phyloP scores from a whole-genome alignment of 768 basidiomycete genomes.

The Tephrocybe sp. region DNA sequence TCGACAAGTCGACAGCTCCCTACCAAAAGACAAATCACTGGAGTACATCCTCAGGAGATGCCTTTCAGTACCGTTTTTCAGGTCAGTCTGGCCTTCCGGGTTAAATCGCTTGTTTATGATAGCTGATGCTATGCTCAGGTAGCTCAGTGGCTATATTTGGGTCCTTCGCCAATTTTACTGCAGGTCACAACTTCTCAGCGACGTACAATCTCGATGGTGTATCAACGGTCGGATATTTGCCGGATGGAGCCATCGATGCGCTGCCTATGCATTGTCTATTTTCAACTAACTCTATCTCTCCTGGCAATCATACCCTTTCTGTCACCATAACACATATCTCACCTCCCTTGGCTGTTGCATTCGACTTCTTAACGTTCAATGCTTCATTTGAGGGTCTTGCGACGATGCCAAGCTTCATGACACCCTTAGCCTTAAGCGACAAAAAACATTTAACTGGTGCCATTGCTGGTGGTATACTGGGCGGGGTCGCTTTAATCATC shows the following conservation, averaged over 20 bases:
- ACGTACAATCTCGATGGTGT: constrained; percentile 37
- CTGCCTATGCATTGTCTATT: constrained; percentile 36
- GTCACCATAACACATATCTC: constrained; percentile 37
- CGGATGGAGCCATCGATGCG: constrained; percentile 26
- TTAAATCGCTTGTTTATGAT: constrained; percentile 6
- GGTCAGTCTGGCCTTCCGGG: constrained; percentile 23
- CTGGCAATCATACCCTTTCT: constrained; percentile 35
- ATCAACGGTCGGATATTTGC: constrained; percentile 22
- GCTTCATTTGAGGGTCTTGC: constrained; percentile 28
- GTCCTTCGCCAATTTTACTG: constrained; percentile 27
- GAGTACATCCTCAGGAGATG: constrained; percentile 34
- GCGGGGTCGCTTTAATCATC: constrained; percentile 10
- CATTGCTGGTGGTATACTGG: constrained; percentile 20
- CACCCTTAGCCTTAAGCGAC: background rate
- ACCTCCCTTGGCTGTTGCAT: constrained; percentile 29
- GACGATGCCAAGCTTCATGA: constrained; percentile 16
- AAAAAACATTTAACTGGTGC: constrained; percentile 1
- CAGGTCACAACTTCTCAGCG: constrained; percentile 33
- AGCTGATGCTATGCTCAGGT: constrained; percentile 23
- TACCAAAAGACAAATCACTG: constrained; percentile 36
- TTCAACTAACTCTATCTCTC: constrained; percentile 27
- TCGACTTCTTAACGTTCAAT: constrained; percentile 42
- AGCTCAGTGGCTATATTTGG: constrained; percentile 37
- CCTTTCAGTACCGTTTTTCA: constrained; percentile 32
- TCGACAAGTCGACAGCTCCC: constrained; percentile 27